A percentile compares a stretch with the other conserved stretches of the same genome.
phyloP scores from a whole-genome alignment of 2,329 filamentous ascomycete species.

The Calonectria multiphialidica region DNA sequence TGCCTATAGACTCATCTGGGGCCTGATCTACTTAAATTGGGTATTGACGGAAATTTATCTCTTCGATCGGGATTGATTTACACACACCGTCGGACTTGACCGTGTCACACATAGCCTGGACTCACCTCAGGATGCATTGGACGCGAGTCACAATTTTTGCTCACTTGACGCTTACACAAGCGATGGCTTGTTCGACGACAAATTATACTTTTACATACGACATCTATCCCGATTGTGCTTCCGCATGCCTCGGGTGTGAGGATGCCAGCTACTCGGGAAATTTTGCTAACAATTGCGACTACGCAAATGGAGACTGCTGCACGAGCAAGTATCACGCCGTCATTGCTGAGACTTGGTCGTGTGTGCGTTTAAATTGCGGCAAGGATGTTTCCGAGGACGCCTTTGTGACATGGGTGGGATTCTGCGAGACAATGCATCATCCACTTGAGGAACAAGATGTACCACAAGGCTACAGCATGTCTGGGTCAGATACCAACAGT shows the following conservation, averaged over 20 bases:
- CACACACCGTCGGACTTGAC: not conserved
- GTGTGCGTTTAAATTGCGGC: slow-evolving; percentile 7
- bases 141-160: not conserved
- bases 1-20: no score
- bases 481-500: not conserved
- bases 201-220: slow-evolving; percentile 5
- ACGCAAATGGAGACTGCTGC: slow-evolving; percentile 15
- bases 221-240: slow-evolving; percentile 10
- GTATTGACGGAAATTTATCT: no score
- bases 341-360: slow-evolving; percentile 19
- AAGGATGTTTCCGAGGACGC: not conserved
- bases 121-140: not conserved
- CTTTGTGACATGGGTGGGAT: slow-evolving; percentile 5
- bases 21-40: no score
- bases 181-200: slow-evolving; percentile 11
- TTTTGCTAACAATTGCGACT: slow-evolving; percentile 26
- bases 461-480: slow-evolving; percentile 53
- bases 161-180: not conserved
- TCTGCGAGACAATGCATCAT: not conserved
- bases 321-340: slow-evolving; percentile 7
- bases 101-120: no score
- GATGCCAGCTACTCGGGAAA: slow-evolving; percentile 12
- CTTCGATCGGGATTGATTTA: no score
- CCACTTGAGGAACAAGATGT: not conserved
- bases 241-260: slow-evolving; percentile 3